These are phyloP conservation scores for Apiospora phragmitis DNA, from an alignment of 2,329 filamentous ascomycete genomes.

Conservation along the genomic window DNA sequence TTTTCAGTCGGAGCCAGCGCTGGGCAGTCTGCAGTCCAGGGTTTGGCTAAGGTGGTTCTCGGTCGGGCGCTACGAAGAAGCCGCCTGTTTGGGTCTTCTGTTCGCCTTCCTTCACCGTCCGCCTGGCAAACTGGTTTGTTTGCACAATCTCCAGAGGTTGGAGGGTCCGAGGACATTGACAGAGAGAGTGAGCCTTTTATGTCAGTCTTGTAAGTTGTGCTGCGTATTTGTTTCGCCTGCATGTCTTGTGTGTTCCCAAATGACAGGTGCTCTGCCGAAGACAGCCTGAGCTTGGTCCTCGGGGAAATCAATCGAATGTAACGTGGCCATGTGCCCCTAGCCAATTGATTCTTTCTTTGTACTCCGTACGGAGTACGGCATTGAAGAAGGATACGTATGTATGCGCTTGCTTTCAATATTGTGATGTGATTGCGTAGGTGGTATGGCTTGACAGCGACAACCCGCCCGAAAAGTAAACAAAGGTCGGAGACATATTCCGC, in stretches of 20 bases:
- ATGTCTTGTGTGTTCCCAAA: neutral
- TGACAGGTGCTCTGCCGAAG: neutral
- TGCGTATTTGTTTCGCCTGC: neutral
- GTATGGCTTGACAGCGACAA: neutral
- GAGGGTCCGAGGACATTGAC: neutral
- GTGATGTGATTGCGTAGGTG: neutral
- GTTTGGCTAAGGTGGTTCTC: neutral
- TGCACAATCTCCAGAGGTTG: neutral
- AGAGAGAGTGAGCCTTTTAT: neutral
- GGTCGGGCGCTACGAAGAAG: conserved; percentile 1
- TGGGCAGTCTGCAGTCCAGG: neutral
- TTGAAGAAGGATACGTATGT: neutral
- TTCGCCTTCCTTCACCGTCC: neutral
- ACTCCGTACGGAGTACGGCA: too few relatives aligned
- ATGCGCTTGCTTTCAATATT: neutral
- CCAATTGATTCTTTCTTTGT: neutral
- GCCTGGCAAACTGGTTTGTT: neutral
- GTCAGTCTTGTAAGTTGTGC: neutral
- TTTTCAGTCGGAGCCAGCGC: neutral
- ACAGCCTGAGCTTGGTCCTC: neutral
- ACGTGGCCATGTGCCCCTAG: neutral
- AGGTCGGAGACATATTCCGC: neutral
- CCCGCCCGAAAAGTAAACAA: neutral
- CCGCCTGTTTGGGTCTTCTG: conserved; percentile 3
- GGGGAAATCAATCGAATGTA: conserved; percentile 1